These are phyloP conservation scores for Candida freyschussii DNA, from an alignment of 1,139 yeast genomes.

Conservation along the genomic window DNA sequence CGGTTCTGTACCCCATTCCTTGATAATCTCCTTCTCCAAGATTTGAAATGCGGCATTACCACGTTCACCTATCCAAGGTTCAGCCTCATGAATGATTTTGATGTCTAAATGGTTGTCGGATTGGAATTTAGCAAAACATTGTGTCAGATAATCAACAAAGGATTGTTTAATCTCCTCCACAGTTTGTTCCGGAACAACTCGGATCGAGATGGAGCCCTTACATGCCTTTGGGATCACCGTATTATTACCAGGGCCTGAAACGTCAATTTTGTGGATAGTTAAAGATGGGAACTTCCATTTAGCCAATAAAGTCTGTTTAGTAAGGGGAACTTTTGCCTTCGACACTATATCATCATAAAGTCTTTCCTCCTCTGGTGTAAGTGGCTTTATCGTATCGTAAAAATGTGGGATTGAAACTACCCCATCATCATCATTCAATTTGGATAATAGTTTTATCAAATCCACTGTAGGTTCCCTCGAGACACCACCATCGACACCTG, in stretches of 20 bases:
- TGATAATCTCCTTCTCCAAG: conserved; percentile 51
- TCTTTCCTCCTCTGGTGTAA: conserved; percentile 50
- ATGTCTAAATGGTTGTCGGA: conserved; percentile 60
- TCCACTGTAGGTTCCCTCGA: conserved; percentile 88
- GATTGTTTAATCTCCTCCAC: conserved; percentile 49
- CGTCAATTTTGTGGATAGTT: conserved; percentile 80
- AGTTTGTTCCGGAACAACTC: conserved; percentile 88
- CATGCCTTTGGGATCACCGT: conserved; percentile 87
- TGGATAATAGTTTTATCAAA: conserved; percentile 63
- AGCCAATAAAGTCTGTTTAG: conserved; percentile 55
- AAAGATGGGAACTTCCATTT: conserved; percentile 92
- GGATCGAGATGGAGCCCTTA: conserved; percentile 68
- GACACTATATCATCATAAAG: conserved; percentile 56
- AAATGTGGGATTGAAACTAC: conserved; percentile 64
- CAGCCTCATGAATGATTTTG: conserved; percentile 75
- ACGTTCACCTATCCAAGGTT: conserved; percentile 94
- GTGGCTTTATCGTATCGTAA: conserved; percentile 56
- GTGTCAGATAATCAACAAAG: conserved; percentile 43
- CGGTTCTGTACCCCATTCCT: conserved; percentile 68
- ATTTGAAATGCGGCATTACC: conserved; percentile 65
- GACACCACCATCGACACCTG: conserved; percentile 96
- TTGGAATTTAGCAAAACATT: conserved; percentile 41
- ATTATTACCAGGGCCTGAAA: conserved; percentile 85
- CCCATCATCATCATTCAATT: conserved; percentile 56
- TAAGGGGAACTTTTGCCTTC: conserved; percentile 34